Conservation (phyloP, 371 early-diverging fungal genomes). For the Apophysomyces variabilis region DNA sequence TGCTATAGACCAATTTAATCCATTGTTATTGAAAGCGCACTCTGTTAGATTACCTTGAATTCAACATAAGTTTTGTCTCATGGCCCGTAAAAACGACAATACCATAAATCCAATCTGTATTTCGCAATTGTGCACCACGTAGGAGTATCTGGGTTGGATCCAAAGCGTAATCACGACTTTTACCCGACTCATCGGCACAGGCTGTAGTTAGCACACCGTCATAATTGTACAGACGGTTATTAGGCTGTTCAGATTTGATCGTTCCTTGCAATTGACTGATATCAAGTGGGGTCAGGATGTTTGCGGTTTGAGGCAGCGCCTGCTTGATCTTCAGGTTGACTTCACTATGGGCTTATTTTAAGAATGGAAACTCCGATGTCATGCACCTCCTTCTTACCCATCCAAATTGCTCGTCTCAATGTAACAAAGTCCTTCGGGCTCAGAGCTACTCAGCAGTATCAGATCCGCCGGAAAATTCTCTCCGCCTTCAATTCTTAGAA, state of each 20-base stretch:
- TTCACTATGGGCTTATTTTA: slow-evolving; percentile 59
- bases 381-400: slow-evolving; percentile 60
- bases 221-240: slow-evolving; percentile 87
- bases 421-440: slow-evolving; percentile 87
- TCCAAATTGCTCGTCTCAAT: slow-evolving; percentile 97
- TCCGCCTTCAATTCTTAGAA: slow-evolving; percentile 84
- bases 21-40: not conserved
- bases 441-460: slow-evolving; percentile 84
- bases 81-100: slow-evolving; percentile 89
- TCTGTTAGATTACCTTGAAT: slow-evolving; percentile 61
- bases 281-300: slow-evolving; percentile 64
- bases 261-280: slow-evolving; percentile 60
- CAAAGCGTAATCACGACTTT: slow-evolving; percentile 64
- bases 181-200: slow-evolving; percentile 57
- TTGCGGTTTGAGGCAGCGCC: slow-evolving; percentile 74
- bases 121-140: slow-evolving; percentile 84
- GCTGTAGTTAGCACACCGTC: slow-evolving; percentile 73
- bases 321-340: slow-evolving; percentile 94
- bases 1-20: slow-evolving; percentile 28
- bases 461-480: slow-evolving; percentile 95
- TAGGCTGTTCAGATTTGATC: slow-evolving; percentile 83
- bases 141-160: slow-evolving; percentile 85
- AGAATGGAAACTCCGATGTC: not conserved
- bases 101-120: slow-evolving; percentile 87
- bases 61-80: slow-evolving; percentile 89